Conservation (phyloP, 1,284 basidiomycete genomes). For the Meripilus lineatus region DNA sequence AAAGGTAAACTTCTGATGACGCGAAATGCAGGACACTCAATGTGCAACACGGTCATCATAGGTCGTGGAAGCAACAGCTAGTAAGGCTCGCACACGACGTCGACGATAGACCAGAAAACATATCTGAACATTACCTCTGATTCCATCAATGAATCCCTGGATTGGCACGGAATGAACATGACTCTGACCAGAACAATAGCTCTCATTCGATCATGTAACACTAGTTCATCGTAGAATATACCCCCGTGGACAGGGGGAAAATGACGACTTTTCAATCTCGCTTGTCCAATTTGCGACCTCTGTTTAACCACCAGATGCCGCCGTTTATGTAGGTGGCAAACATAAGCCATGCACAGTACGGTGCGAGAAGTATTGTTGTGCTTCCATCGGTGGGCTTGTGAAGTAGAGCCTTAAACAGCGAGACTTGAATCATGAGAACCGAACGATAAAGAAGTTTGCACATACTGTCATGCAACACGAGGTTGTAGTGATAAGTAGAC, state of each 20-base stretch:
- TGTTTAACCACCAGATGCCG: constrained; percentile 53
- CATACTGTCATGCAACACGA: constrained; percentile 62
- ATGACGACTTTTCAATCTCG: no score
- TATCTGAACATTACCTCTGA: no score
- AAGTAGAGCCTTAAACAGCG: constrained; percentile 29
- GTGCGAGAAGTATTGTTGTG: constrained; percentile 53
- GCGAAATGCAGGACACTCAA: neutral
- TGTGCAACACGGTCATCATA: no score
- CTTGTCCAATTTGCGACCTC: constrained; percentile 13
- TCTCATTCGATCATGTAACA: no score
- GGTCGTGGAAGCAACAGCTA: neutral
- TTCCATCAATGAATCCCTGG: no score
- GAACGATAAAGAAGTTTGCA: constrained; percentile 7
- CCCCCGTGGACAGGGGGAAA: no score
- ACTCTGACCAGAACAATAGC: no score
- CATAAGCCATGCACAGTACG: constrained; percentile 62
- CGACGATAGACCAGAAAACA: neutral
- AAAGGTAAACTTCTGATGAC: neutral
- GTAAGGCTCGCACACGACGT: neutral
- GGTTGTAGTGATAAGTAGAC: constrained; percentile 53
- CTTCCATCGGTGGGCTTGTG: constrained; percentile 44
- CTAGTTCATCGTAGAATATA: no score
- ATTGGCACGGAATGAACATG: no score
- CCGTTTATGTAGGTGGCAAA: constrained; percentile 72
- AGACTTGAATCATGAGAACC: neutral